Evolutionary conservation across 306 rosid species (phyloP), one percentile per base, ranked within the genome.

Genomic region (Spatholobus suberectus): DNA sequence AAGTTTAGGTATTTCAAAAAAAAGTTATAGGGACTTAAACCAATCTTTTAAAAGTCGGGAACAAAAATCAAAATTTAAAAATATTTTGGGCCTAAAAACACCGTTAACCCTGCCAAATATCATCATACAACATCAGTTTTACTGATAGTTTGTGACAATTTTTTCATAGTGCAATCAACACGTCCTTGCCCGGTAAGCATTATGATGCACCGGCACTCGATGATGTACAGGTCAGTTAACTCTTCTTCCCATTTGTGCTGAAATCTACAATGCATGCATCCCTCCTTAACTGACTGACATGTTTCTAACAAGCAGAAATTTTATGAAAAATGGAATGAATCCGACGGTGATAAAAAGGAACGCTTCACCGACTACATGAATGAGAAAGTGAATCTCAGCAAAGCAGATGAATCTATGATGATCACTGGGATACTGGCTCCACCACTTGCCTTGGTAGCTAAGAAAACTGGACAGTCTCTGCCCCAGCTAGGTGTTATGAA

Each of bases 161-260:
- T 24, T 54, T 66, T 15, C 20, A 81, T 78, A 90, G 94, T 75
- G 59, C 83, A 43, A 23, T 93, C 73, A 93, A 91, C 88, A 73
- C 85, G 70, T 83, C 87, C 37, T 46, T 93, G 85, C 94, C 92
- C 0, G 93, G 96, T 13, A 91, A 86, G 68, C 94, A 91, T 83
- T 91, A 88, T 35, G 88, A 87, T 43, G 87, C 71, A 20, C 94
- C 96, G 26, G 0, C 72, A 32, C 72, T 0, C 23, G 6, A 77
- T 23, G 89, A 83, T 6, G 37, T 93, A 9, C 0, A 81, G 93
- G 96, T 90, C 5, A 74, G 80, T 66, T 55, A 18, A 82, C 21
- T 26, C 52, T 68, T 51, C 49, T 58, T n/a, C 44, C 6, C 40
- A 26, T 1, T 18, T 74, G 1, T 34, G 26, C 27, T 81, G 27